Percentiles rank a stretch among this genome's conserved stretches.
These are phyloP conservation scores for Rhodotorula babjevae DNA, from an alignment of 768 basidiomycete species.

Conservation along the genomic window DNA sequence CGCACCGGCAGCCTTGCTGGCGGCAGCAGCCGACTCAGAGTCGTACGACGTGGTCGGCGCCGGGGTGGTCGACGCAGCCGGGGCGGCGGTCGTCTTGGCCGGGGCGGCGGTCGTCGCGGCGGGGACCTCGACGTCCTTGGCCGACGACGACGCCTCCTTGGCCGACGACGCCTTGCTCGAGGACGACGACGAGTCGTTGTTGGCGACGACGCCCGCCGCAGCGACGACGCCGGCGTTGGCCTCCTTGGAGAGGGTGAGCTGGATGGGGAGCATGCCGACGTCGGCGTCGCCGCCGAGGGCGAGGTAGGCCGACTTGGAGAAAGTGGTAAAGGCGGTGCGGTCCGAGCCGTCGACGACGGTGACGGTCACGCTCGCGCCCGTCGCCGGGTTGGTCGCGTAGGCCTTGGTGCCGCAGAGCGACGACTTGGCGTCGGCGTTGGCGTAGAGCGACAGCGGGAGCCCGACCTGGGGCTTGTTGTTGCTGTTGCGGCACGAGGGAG, in stretches of 20 bases:
- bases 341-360: slow-evolving; percentile 20
- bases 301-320: slow-evolving; percentile 12
- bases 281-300: slow-evolving; percentile 17
- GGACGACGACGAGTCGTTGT: neutral
- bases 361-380: slow-evolving; percentile 3
- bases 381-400: neutral
- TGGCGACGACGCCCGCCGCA: neutral
- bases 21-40: neutral
- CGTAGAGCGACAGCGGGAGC: slow-evolving; percentile 11
- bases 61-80: neutral
- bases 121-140: neutral
- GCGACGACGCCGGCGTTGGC: neutral
- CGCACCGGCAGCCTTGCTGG: slow-evolving; percentile 1
- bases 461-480: neutral
- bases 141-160: neutral
- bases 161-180: neutral
- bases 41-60: neutral
- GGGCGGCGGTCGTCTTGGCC: neutral
- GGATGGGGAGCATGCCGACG: slow-evolving; percentile 6
- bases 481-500: neutral
- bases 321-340: slow-evolving; percentile 13
- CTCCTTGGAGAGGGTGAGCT: slow-evolving; percentile 5
- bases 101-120: neutral
- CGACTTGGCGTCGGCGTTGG: neutral
- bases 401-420: slow-evolving; percentile 4